These are phyloP conservation scores for Cyclotella choctawhatcheeana DNA, from an alignment of 108 stramenopile species.

Conservation along the genomic window DNA sequence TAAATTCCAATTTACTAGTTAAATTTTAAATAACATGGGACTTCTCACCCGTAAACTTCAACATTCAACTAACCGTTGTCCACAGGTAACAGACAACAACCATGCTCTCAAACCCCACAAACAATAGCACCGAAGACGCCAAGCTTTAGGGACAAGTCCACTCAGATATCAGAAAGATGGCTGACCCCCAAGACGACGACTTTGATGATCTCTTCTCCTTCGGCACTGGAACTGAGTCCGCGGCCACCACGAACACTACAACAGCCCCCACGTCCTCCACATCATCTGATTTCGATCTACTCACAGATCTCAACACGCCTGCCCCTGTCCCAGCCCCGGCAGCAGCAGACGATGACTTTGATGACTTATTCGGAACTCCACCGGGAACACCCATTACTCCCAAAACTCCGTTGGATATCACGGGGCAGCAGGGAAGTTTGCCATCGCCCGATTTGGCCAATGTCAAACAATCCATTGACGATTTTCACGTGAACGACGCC, in stretches of 20 bases:
- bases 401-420: conserved; percentile 1
- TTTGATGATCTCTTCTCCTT: conserved; percentile 53
- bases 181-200: conserved; percentile 43
- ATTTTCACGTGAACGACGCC: conserved; percentile 55
- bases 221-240: conserved; percentile 30
- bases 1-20: too few relatives aligned
- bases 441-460: not conserved
- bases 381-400: conserved; percentile 23
- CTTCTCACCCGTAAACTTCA: too few relatives aligned
- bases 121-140: too few relatives aligned
- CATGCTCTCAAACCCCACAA: too few relatives aligned
- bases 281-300: conserved; percentile 20
- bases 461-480: conserved; percentile 24
- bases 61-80: too few relatives aligned
- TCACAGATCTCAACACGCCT: not conserved
- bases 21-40: too few relatives aligned
- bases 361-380: conserved; percentile 49
- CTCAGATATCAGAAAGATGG: too few relatives aligned
- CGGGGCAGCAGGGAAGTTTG: not conserved
- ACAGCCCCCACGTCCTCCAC: not conserved
- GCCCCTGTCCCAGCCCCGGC: conserved; percentile 1
- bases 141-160: too few relatives aligned
- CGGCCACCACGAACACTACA: conserved; percentile 1
- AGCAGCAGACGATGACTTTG: conserved; percentile 27
- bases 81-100: too few relatives aligned